Conservation (phyloP, 2,329 filamentous ascomycete species). For the Calonectria honghensis region DNA sequence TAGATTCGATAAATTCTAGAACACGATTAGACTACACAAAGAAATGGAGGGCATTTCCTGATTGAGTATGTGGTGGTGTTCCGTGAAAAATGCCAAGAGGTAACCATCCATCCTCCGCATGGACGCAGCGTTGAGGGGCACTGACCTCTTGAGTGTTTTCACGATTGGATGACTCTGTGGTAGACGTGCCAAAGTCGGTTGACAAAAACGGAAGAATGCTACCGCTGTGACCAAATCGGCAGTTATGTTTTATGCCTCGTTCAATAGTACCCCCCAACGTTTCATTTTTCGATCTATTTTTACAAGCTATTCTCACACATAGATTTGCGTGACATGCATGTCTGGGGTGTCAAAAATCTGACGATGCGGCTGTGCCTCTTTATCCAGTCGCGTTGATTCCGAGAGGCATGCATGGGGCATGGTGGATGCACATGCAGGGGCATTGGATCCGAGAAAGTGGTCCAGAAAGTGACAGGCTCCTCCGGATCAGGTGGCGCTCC, state of each 20-base stretch:
- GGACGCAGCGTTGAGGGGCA: neutral
- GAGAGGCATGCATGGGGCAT: neutral
- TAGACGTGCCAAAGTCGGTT: neutral
- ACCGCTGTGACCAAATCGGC: neutral
- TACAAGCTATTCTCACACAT: neutral
- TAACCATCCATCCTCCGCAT: neutral
- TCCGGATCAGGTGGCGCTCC: neutral
- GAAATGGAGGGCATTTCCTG: conserved; percentile 1
- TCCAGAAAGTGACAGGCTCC: neutral
- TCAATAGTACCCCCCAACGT: no score
- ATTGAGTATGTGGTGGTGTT: neutral
- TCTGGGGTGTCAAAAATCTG: neutral
- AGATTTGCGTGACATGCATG: neutral
- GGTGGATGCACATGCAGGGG: neutral
- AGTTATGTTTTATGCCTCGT: no score
- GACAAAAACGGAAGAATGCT: neutral
- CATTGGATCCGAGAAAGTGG: neutral
- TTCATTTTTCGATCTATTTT: neutral
- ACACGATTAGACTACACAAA: neutral
- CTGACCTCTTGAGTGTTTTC: neutral
- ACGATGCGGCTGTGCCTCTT: neutral
- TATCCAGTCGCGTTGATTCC: conserved; percentile 4
- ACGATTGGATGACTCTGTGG: neutral
- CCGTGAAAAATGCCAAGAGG: neutral
- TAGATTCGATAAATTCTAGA: neutral